A percentile compares a stretch with the other conserved stretches of the same genome.
Evolutionary conservation across 495 filamentous ascomycete species (phyloP).

Genomic region (Hyaloscypha variabilis): DNA sequence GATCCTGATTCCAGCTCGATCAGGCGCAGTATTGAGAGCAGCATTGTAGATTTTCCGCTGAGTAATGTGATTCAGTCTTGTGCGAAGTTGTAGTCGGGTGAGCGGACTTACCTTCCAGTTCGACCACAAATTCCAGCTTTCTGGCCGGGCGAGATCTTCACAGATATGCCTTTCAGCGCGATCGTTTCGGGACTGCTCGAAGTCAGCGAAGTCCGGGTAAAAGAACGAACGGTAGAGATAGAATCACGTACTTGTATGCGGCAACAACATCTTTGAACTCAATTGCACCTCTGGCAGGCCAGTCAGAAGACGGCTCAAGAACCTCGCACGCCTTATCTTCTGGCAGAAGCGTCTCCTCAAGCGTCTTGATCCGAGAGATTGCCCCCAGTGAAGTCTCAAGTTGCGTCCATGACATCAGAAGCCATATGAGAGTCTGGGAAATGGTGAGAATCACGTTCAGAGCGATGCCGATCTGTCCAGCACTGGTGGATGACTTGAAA

Average conservation of each 20-base stretch:
- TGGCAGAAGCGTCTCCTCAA: conserved; percentile 37
- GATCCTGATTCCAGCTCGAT: conserved; percentile 14
- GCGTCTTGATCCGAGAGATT: conserved; percentile 38
- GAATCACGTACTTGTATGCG: conserved; percentile 12
- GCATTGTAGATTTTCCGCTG: conserved; percentile 38
- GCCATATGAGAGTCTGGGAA: conserved; percentile 1
- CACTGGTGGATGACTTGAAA: conserved; percentile 13
- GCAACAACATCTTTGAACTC: conserved; percentile 51
- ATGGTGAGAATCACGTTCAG: conserved; percentile 9
- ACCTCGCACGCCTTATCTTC: conserved; percentile 34
- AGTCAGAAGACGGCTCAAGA: conserved; percentile 37
- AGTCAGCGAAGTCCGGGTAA: conserved; percentile 1
- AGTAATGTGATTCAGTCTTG: neutral
- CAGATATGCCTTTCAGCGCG: conserved; percentile 32
- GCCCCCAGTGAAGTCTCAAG: conserved; percentile 42
- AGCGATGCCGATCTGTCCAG: conserved; percentile 11
- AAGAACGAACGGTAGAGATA: neutral
- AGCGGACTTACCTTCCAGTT: conserved; percentile 33
- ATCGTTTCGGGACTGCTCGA: conserved; percentile 18
- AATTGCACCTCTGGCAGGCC: conserved; percentile 31
- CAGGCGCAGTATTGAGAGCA: conserved; percentile 34
- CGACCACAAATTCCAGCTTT: conserved; percentile 36
- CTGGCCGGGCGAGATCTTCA: conserved; percentile 39
- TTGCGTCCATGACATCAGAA: conserved; percentile 15
- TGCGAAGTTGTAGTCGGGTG: neutral